A percentile compares a stretch with the other conserved stretches of the same genome.
phyloP scores from a whole-genome alignment of 768 basidiomycete species.

The Lactarius deliciosus region DNA sequence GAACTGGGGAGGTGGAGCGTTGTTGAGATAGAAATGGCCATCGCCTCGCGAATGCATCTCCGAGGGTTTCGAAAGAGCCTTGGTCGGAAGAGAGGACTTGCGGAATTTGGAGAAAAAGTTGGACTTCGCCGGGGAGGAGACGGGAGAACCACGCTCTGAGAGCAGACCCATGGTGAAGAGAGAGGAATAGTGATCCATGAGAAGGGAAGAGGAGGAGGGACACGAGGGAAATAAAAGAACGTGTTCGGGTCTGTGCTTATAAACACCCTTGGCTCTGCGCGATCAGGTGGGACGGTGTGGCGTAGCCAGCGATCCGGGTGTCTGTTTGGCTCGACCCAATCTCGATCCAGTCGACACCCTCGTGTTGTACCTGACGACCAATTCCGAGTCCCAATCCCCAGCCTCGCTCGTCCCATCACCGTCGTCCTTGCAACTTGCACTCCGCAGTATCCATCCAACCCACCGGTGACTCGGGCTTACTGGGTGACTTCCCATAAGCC shows the following conservation, averaged over 20 bases:
- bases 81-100: constrained; percentile 28
- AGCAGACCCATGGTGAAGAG: constrained; percentile 29
- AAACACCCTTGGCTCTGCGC: neutral
- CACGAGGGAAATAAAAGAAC: neutral
- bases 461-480: neutral
- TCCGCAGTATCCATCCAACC: neutral
- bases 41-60: neutral
- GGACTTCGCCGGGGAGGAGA: constrained; percentile 9
- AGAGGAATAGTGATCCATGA: constrained; percentile 28
- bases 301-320: neutral
- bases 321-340: neutral
- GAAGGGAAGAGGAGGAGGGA: neutral
- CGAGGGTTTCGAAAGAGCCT: constrained; percentile 2
- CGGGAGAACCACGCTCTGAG: constrained; percentile 26
- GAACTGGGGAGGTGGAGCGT: constrained; percentile 14
- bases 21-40: neutral
- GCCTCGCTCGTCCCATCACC: neutral
- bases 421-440: too few relatives aligned
- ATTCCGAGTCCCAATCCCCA: too few relatives aligned
- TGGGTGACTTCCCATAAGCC: too few relatives aligned
- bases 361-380: constrained; percentile 5
- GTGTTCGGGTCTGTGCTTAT: neutral
- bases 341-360: neutral
- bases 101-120: constrained; percentile 25
- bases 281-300: neutral